These are phyloP conservation scores for Leccinellum luteum DNA, from an alignment of 768 basidiomycete genomes.

Conservation along the genomic window DNA sequence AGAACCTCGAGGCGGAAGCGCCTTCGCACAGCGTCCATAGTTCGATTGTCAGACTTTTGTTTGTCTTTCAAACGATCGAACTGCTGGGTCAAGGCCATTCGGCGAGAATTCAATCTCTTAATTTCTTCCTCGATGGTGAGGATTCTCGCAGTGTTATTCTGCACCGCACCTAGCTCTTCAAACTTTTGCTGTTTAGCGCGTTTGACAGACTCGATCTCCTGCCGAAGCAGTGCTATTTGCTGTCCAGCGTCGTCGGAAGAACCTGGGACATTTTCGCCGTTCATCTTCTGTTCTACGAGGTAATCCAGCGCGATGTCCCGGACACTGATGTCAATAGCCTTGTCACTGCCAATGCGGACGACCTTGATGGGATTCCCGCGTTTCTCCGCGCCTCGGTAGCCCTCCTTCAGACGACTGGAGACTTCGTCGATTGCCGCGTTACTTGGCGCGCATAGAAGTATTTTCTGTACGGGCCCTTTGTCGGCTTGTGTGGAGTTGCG, in stretches of 20 bases:
- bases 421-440: conserved; percentile 99
- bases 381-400: conserved; percentile 59
- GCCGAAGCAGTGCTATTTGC: conserved; percentile 56
- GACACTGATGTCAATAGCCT: conserved; percentile 71
- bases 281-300: conserved; percentile 76
- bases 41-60: conserved; percentile 74
- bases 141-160: conserved; percentile 54
- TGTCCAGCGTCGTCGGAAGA: conserved; percentile 51
- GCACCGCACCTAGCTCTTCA: conserved; percentile 53
- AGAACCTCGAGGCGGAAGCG: conserved; percentile 75
- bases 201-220: conserved; percentile 71
- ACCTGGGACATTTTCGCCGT: conserved; percentile 38
- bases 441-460: conserved; percentile 94
- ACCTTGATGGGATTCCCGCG: conserved; percentile 64
- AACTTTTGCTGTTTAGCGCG: conserved; percentile 54
- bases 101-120: conserved; percentile 57
- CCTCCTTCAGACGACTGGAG: conserved; percentile 79
- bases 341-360: conserved; percentile 84
- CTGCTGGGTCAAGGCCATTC: conserved; percentile 61
- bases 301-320: conserved; percentile 85
- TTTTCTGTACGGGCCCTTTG: conserved; percentile 54
- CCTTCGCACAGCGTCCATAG: conserved; percentile 78
- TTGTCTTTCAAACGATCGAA: conserved; percentile 80
- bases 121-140: conserved; percentile 71
- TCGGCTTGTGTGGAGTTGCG: conserved; percentile 38